Percentiles rank a stretch among this genome's conserved stretches.
These are phyloP conservation scores for Penicillium roqueforti DNA, from an alignment of 495 filamentous ascomycete species.

Conservation along the genomic window DNA sequence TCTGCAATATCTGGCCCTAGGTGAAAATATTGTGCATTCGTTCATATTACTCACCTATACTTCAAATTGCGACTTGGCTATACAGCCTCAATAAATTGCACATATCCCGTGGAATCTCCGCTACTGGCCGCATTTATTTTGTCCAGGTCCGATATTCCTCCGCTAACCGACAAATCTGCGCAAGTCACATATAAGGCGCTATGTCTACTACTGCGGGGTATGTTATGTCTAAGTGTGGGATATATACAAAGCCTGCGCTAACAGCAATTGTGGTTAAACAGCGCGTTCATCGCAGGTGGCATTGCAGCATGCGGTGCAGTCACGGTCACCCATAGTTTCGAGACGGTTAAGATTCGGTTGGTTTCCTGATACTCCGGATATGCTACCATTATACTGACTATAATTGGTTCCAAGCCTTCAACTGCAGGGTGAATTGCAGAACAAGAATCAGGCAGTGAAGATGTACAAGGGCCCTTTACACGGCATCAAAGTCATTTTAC, in stretches of 20 bases:
- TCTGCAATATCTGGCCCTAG: background rate
- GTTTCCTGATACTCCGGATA: conserved; percentile 5
- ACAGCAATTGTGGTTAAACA: conserved; percentile 20
- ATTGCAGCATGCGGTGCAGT: conserved; percentile 96
- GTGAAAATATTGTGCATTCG: background rate
- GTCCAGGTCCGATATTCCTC: conserved; percentile 19
- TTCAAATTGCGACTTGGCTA: background rate
- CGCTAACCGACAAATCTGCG: conserved; percentile 12
- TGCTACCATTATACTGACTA: background rate
- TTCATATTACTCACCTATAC: background rate
- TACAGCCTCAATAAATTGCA: background rate
- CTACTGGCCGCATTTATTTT: background rate
- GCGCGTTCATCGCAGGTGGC: conserved; percentile 86
- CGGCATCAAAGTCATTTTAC: conserved; percentile 82
- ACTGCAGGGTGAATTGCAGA: conserved; percentile 91
- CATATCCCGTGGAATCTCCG: background rate
- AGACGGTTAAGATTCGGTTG: conserved; percentile 97
- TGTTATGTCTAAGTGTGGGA: conserved; percentile 2
- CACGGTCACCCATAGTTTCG: conserved; percentile 95
- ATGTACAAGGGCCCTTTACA: conserved; percentile 92
- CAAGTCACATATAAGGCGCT: conserved; percentile 5
- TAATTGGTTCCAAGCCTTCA: conserved; percentile 60
- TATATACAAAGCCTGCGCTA: conserved; percentile 5
- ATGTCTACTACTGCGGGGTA: conserved; percentile 56
- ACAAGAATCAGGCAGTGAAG: conserved; percentile 74